Evolutionary conservation across 345 rosid genomes (phyloP), one percentile per base, ranked within the genome.

Genomic region (Populus nigra): DNA sequence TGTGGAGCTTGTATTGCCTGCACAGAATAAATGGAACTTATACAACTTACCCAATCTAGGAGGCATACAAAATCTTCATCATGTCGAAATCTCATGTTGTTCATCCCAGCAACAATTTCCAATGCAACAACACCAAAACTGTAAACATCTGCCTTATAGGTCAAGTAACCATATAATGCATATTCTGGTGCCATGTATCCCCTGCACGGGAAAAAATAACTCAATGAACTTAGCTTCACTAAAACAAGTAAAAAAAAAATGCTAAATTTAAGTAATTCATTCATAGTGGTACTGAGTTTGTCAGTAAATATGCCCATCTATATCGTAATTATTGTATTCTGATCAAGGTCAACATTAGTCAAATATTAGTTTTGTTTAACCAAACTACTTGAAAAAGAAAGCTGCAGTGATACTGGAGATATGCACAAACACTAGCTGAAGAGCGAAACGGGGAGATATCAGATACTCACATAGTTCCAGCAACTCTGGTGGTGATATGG

Each of bases 111-210:
- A 25, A 75, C 83, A 57, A 68, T 76, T 67, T 81, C 83, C 33
- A 81, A 73, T 3, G 69, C 83, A 13, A 81, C 75, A 33, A 82
- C 79, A 33, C 85, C 85, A 38, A 75, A 82, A 43, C 85, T 79
- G 72, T 83, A 83, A 23, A 76, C 85, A 63, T 83, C 85, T 27
- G 77, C 85, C 73, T 83, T 83, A 20, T 83, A 16, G 4, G 80
- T 76, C 18, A 83, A n/a, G 68, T 76, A 45, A 49, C 85, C 85
- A 80, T 82, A 76, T n/a, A 79, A 68, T 8, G 85, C 83, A 47
- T 83, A 83, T 69, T 83, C 85, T 0, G 85, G 85, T 57, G 85
- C 85, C 82, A 82, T 82, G 36, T 82, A 78, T 23, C 82, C 85
- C 45, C 82, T 82, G 80, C 66, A 82, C 8, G 23, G 29, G 17